A percentile compares a stretch with the other conserved stretches of the same genome.
Conservation (phyloP, 169 alveolate species). For the Eimeria falciformis region DNA sequence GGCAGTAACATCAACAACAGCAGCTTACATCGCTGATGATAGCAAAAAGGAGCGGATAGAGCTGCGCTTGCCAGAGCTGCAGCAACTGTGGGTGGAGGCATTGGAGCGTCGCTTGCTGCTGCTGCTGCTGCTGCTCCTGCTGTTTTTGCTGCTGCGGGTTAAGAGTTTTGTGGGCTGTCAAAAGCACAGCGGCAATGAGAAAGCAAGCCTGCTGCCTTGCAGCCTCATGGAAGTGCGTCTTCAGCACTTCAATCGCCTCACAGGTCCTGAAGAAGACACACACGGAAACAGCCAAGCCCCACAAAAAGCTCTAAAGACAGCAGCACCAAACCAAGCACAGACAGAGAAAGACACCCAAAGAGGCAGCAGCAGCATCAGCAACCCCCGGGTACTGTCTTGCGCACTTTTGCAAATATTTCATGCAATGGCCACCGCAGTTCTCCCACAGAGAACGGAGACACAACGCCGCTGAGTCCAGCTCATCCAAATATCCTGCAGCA, state of each 20-base stretch:
- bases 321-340: neutral
- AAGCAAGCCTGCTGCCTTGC: slow-evolving; percentile 46
- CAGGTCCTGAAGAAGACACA: neutral
- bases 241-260: slow-evolving; percentile 51
- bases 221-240: slow-evolving; percentile 57
- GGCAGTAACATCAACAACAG: slow-evolving; percentile 2
- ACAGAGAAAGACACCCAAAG: neutral
- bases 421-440: slow-evolving; percentile 45
- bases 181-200: slow-evolving; percentile 2
- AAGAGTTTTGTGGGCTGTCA: slow-evolving; percentile 15
- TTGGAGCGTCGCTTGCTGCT: neutral
- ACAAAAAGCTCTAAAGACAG: neutral
- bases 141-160: neutral
- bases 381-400: neutral
- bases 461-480: slow-evolving; percentile 60
- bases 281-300: neutral
- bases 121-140: neutral
- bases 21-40: slow-evolving; percentile 29
- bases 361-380: neutral
- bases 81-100: slow-evolving; percentile 1
- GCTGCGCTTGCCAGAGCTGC: slow-evolving; percentile 24
- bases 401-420: slow-evolving; percentile 27
- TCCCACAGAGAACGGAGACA: slow-evolving; percentile 51
- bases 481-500: slow-evolving; percentile 19
- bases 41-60: neutral